Evolutionary conservation across 1,139 yeast genomes (phyloP).

Genomic region (Waltiozyma sp.): DNA sequence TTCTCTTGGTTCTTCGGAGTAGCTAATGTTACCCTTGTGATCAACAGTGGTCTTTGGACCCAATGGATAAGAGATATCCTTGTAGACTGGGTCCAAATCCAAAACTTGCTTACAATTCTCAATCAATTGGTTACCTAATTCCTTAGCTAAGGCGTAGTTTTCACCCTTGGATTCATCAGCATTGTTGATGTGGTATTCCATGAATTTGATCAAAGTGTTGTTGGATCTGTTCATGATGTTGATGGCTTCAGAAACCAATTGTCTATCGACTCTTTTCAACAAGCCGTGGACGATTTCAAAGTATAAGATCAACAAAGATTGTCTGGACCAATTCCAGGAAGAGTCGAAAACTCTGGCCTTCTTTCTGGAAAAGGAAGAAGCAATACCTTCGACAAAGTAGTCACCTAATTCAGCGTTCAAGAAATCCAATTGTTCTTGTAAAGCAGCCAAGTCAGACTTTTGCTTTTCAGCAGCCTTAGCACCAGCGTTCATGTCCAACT

Average conservation of each 20-base stretch:
- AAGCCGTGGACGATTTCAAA: constrained; percentile 93
- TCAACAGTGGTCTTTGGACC: constrained; percentile 90
- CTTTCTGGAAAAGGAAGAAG: constrained; percentile 80
- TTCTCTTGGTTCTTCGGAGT: constrained; percentile 79
- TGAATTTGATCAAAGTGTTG: constrained; percentile 85
- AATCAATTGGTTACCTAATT: constrained; percentile 83
- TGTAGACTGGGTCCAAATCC: constrained; percentile 78
- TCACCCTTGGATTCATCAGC: constrained; percentile 87
- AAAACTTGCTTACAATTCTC: constrained; percentile 91
- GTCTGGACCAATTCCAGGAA: constrained; percentile 99
- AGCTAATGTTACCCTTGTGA: constrained; percentile 75
- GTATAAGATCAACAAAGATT: constrained; percentile 88
- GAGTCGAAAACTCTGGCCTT: constrained; percentile 96
- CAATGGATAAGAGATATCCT: constrained; percentile 88
- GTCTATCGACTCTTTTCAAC: constrained; percentile 78
- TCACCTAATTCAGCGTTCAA: constrained; percentile 96
- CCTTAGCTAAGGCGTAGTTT: constrained; percentile 77
- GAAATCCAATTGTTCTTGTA: constrained; percentile 84
- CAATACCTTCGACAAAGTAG: constrained; percentile 82
- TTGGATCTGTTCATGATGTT: constrained; percentile 96
- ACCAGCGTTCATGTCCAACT: constrained; percentile 83
- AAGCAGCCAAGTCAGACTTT: constrained; percentile 72
- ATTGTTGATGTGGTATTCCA: constrained; percentile 95
- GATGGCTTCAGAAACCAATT: constrained; percentile 91
- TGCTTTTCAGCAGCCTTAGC: constrained; percentile 79